These are phyloP conservation scores for Ophiocordyceps polyrhachis-furcata DNA, from an alignment of 2,329 filamentous ascomycete genomes.

Conservation along the genomic window DNA sequence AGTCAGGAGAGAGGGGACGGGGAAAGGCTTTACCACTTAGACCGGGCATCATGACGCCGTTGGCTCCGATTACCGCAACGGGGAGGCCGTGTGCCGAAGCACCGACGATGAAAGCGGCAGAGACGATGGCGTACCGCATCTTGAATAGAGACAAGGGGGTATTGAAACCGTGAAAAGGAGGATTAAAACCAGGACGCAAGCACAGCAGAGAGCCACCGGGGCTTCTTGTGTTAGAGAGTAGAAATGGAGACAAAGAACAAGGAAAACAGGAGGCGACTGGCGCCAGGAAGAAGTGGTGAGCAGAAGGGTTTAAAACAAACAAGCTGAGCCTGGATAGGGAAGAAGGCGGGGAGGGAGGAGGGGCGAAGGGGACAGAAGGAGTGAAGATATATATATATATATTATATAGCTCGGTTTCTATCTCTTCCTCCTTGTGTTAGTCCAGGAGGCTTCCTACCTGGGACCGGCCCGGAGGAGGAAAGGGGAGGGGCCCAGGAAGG, in stretches of 20 bases:
- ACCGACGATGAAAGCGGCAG: constrained; percentile 21
- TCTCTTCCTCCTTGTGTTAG: background rate
- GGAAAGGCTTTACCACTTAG: constrained; percentile 16
- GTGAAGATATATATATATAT: background rate
- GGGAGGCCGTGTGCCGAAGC: constrained; percentile 40
- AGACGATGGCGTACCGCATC: constrained; percentile 13
- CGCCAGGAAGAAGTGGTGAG: too few relatives aligned
- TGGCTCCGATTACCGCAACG: constrained; percentile 36
- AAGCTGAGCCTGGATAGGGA: background rate
- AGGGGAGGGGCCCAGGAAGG: too few relatives aligned
- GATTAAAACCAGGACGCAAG: background rate
- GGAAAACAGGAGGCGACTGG: background rate
- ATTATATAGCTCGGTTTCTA: background rate
- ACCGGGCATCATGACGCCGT: constrained; percentile 43
- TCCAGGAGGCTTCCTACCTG: background rate
- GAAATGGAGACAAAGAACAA: background rate
- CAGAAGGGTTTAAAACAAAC: too few relatives aligned
- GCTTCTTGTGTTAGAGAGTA: background rate
- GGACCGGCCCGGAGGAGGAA: background rate
- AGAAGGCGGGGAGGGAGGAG: background rate
- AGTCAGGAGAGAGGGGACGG: too few relatives aligned
- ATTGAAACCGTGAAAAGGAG: background rate
- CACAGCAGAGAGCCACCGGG: background rate
- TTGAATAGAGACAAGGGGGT: constrained; percentile 3
- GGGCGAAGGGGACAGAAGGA: background rate